These are phyloP conservation scores for Starmerella sp. DNA, from an alignment of 805 yeast genomes.

Conservation along the genomic window DNA sequence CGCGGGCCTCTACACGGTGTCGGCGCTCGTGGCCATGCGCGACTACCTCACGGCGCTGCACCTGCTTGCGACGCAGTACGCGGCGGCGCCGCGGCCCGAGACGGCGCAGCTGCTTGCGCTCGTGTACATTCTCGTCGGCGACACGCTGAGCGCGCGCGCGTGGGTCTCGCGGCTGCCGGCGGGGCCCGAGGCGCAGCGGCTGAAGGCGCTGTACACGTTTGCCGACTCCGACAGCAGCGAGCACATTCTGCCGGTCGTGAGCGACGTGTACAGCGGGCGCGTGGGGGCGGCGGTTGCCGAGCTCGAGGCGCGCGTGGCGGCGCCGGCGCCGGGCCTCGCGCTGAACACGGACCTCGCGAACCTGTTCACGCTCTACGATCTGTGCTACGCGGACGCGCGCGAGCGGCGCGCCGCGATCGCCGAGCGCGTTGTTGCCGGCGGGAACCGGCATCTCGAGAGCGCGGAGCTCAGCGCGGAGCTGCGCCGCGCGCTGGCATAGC, in stretches of 20 bases:
- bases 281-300: conserved; percentile 18
- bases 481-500: neutral
- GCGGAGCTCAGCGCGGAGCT: neutral
- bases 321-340: conserved; percentile 2
- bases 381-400: conserved; percentile 12
- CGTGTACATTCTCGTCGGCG: conserved; percentile 24
- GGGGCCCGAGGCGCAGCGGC: neutral
- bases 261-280: conserved; percentile 24
- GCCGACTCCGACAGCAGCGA: conserved; percentile 25
- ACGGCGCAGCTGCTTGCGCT: conserved; percentile 19
- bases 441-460: neutral
- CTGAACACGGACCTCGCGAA: conserved; percentile 17
- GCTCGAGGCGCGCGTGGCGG: conserved; percentile 17
- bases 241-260: conserved; percentile 17
- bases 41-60: conserved; percentile 29
- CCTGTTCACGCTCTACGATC: conserved; percentile 25
- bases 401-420: neutral
- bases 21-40: conserved; percentile 27
- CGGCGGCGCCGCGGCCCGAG: conserved; percentile 4
- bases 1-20: conserved; percentile 28
- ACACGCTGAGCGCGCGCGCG: conserved; percentile 25
- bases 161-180: conserved; percentile 21
- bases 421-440: neutral
- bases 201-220: conserved; percentile 19
- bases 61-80: conserved; percentile 22